Base-by-base conservation (phyloP, 176 grass and related monocot species). In the Urochloa ruziziensis region DNA sequence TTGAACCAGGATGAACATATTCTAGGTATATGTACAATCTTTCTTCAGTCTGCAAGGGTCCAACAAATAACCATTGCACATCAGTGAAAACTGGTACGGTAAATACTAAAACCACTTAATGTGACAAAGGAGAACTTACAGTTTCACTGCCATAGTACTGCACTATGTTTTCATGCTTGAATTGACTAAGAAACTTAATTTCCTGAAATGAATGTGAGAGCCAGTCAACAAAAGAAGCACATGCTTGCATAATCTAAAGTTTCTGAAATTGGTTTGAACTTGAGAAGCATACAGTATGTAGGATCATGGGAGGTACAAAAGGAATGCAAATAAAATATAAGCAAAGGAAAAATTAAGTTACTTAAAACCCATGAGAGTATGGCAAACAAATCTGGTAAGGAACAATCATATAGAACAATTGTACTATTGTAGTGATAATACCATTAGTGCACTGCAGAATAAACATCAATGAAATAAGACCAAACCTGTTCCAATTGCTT, bases 131-230 rank as follows among this genome's bases (percentile, higher is more conserved):
- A 85, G 54, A 88, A 73, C 96, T 98, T 90, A 98, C 96, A 67
- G 62, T 94, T 79, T 99, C 93, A 81, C 91, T 94, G 78, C 96
- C 96, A 19, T 96, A 96, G 74, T 99, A 99, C 77, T 99, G 96
- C 74, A 99, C 96, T 61, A 99, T 96, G 80, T 99, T 99, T 79
- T 90, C 90, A 65, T 99, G 96, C 93, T 99, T 96, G 86, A 95
- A 99, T 81, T 99, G 93, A 65, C 96, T 95, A 77, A 99, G 93
- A 83, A 99, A 96, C 70, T 94, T 90, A 86, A 99, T 94, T 88
- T 99, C 96, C 93, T 98, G 96, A 71, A 93, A 86, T 30, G 83
- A 81, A 84, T 19, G 71, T 59, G 27, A 72, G 37, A 86, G 79
- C 5, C 16, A 74, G 25, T 94, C 62, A 87, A 68, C 19, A 61